Evolutionary conservation across 148 eudicot species (phyloP).

Genomic region (Chenopodium album): DNA sequence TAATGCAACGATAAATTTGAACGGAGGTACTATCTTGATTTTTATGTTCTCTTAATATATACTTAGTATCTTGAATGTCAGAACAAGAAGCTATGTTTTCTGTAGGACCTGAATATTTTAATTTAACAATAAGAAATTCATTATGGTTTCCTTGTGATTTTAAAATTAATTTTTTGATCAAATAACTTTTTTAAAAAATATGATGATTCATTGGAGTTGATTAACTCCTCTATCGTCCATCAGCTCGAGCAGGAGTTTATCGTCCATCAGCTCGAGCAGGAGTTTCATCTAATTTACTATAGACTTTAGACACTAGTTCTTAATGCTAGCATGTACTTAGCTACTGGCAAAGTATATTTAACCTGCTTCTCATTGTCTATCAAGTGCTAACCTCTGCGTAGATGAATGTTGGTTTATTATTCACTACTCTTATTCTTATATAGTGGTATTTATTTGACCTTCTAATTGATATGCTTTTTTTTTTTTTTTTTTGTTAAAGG

Average conservation of each 20-base stretch:
- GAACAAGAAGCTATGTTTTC: too few relatives aligned
- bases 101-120: too few relatives aligned
- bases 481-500: constrained; percentile 36
- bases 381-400: neutral
- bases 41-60: too few relatives aligned
- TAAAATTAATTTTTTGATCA: too few relatives aligned
- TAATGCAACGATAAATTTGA: too few relatives aligned
- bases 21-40: neutral
- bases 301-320: too few relatives aligned
- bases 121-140: neutral
- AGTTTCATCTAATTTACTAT: too few relatives aligned
- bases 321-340: neutral
- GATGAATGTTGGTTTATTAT: neutral
- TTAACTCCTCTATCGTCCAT: too few relatives aligned
- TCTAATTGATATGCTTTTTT: neutral
- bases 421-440: neutral
- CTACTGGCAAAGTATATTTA: neutral
- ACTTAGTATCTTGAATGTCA: too few relatives aligned
- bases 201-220: neutral
- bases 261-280: neutral
- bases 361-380: neutral
- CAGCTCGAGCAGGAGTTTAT: neutral
- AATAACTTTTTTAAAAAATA: neutral
- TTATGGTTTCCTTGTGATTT: too few relatives aligned
- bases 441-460: neutral